Base-by-base conservation (phyloP, 306 rosid species). In the Vicia sativa region DNA sequence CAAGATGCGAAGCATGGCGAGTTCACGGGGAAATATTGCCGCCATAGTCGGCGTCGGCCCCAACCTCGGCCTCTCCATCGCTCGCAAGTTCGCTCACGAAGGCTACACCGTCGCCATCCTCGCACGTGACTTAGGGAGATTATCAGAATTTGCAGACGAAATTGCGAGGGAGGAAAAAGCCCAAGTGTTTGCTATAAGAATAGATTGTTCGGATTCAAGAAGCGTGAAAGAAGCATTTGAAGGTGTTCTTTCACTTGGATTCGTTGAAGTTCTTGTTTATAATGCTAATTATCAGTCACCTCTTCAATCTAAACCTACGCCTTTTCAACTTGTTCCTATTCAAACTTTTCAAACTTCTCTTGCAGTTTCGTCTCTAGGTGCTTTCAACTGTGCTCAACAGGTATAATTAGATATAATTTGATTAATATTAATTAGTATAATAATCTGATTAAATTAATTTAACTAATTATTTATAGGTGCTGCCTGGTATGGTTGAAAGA, bases 91-190 rank as follows among this genome's bases (percentile, higher is more conserved):
- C 58, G 99, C 96, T 19, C 98, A 86, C 72, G 91, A 93, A 69
- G 98, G 98, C 73, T 93, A 90, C 84, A 90, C 97, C 60, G 95
- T 93, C 12, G 98, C 98, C 60, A 93, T 93, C 53, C 96, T 93
- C 3, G 85, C 98, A 23, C 92, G 98, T 18, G 97, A 93, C 87
- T 78, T 93, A 23, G 95, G 81, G 38, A 83, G 96, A 44, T 56
- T 93, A 68, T 93, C 97, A 2, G 71, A 82, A 81, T 85, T 90
- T 13, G 99, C 99, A 0, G 99, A 93, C 37, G 99, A 93, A 73
- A 93, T 93, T 5, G 99, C 99, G 0, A 67, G 97, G 50, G 97
- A 93, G 28, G 99, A 90, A 80, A 93, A 85, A 50, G 81, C 90
- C 0, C 99, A 93, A 62, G 97, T 93, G 31, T 93, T 90, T 23